A percentile compares a stretch with the other conserved stretches of the same genome.
These are phyloP conservation scores for Nothophoma quercina DNA, from an alignment of 2,329 filamentous ascomycete genomes.

Conservation along the genomic window DNA sequence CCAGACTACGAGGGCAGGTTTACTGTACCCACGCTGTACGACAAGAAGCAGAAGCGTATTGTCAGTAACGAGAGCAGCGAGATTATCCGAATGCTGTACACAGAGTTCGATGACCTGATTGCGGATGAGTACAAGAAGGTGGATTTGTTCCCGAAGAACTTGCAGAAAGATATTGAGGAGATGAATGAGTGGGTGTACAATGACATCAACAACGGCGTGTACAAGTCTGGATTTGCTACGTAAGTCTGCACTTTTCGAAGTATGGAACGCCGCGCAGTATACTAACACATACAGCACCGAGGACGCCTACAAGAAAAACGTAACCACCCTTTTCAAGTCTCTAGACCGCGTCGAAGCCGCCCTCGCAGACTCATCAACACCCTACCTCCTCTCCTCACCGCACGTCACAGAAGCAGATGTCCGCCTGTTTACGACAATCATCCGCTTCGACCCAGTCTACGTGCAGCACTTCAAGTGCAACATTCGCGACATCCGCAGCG, in stretches of 20 bases:
- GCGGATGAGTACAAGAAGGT: slow-evolving; percentile 54
- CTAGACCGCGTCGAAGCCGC: slow-evolving; percentile 57
- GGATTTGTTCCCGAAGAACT: slow-evolving; percentile 55
- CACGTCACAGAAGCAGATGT: slow-evolving; percentile 59
- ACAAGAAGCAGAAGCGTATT: slow-evolving; percentile 76
- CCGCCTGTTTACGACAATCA: slow-evolving; percentile 66
- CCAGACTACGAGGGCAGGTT: slow-evolving; percentile 78
- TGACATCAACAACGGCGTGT: slow-evolving; percentile 61
- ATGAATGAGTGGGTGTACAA: slow-evolving; percentile 63
- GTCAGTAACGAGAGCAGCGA: slow-evolving; percentile 93
- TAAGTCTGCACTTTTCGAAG: slow-evolving; percentile 27
- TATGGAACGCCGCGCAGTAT: too few species aligned
- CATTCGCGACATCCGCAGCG: slow-evolving; percentile 77
- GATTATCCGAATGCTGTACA: slow-evolving; percentile 89
- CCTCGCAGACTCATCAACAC: slow-evolving; percentile 52
- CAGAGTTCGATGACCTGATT: slow-evolving; percentile 73
- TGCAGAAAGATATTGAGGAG: slow-evolving; percentile 56
- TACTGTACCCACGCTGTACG: slow-evolving; percentile 87
- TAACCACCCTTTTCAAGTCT: slow-evolving; percentile 56
- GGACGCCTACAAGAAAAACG: slow-evolving; percentile 58
- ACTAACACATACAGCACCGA: slow-evolving; percentile 45
- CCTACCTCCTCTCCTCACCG: slow-evolving; percentile 56
- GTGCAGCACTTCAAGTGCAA: slow-evolving; percentile 78
- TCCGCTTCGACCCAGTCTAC: slow-evolving; percentile 65
- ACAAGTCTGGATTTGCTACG: slow-evolving; percentile 62